These are phyloP conservation scores for Santalum album DNA, from an alignment of 164 flowering plant genomes.

Conservation along the genomic window DNA sequence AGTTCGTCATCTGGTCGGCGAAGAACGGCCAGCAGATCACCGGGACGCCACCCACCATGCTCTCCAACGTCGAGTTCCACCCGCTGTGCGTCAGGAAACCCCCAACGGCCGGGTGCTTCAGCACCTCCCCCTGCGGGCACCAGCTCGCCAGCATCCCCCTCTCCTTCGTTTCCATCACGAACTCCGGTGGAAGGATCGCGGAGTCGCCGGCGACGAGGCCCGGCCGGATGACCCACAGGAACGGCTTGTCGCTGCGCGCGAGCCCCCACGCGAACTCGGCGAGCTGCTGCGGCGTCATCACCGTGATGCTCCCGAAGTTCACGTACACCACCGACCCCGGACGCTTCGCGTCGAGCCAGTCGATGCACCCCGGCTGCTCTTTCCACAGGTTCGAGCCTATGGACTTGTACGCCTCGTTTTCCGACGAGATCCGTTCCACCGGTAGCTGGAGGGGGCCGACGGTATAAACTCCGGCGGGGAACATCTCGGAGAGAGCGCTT, in stretches of 20 bases:
- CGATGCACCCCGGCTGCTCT: slow-evolving; percentile 29
- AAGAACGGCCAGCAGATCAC: slow-evolving; percentile 36
- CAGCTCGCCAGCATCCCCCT: slow-evolving; percentile 19
- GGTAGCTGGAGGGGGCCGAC: slow-evolving; percentile 37
- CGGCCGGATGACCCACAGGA: slow-evolving; percentile 47
- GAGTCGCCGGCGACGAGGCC: slow-evolving; percentile 38
- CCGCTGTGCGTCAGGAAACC: slow-evolving; percentile 33
- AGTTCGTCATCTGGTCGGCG: slow-evolving; percentile 37
- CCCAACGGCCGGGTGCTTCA: slow-evolving; percentile 24
- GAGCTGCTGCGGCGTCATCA: slow-evolving; percentile 26
- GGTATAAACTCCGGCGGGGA: slow-evolving; percentile 17
- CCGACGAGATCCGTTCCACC: not conserved
- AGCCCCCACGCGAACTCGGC: slow-evolving; percentile 51
- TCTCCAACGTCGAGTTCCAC: slow-evolving; percentile 13
- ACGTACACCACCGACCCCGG: slow-evolving; percentile 38
- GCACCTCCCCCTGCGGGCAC: slow-evolving; percentile 29
- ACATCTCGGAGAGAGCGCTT: slow-evolving; percentile 11
- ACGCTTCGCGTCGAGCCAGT: slow-evolving; percentile 39
- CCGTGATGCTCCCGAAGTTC: slow-evolving; percentile 45
- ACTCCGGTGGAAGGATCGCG: slow-evolving; percentile 24
- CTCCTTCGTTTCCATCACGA: slow-evolving; percentile 16
- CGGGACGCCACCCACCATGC: slow-evolving; percentile 27
- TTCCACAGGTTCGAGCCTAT: slow-evolving; percentile 40
- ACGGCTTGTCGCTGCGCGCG: slow-evolving; percentile 27
- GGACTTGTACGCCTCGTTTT: not conserved